Evolutionary conservation across 352 stramenopile genomes (phyloP), one percentile per base, ranked within the genome.

Genomic region (Globisporangium abappressorium): DNA sequence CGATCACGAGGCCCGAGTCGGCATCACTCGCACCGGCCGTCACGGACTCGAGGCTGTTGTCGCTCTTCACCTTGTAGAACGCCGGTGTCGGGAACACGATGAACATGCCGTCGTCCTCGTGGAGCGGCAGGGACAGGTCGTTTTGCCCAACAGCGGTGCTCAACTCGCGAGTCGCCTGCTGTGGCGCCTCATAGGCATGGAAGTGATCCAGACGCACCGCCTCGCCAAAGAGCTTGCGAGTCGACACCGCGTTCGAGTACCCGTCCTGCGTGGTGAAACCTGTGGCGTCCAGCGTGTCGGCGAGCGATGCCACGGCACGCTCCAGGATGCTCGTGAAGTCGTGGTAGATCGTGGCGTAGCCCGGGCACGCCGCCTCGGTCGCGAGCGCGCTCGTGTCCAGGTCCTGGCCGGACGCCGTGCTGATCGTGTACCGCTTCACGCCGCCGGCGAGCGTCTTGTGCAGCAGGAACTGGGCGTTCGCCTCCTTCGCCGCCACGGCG

Each of bases 371-470:
- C 0, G 57, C 61, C 24, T 85, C 70, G 3, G 70, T 81, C 6
- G 62, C 70, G 14, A 70, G 66, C 2, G 65, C 51, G 14, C 36
- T 54, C 33, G 65, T 64, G 43, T 82, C 60, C 22, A 82, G 68
- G 20, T 79, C 64, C 43, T 78, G 67, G 14, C 84, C 82, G 12
- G 80, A 80, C 33, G 70, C 65, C 33, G 80, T 83, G 68, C 82
- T 88, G 75, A 93, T 89, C 33, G 85, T 93, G 70, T 84, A 90
- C 30, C 84, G 83, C 51, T 82, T 72, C 8, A 83, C 91, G 57
- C 84, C 84, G 62, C 91, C 85, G 7, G 73, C 68, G 36, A 93
- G 71, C 49, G 63, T 82, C 74, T 91, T 91, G 68, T 77, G 57
- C 38, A 83, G 69, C 55, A 90, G 55, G 60, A 90, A 90, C 43